phyloP scores from a whole-genome alignment of 2,329 filamentous ascomycete genomes.

The Biscogniauxia marginata region DNA sequence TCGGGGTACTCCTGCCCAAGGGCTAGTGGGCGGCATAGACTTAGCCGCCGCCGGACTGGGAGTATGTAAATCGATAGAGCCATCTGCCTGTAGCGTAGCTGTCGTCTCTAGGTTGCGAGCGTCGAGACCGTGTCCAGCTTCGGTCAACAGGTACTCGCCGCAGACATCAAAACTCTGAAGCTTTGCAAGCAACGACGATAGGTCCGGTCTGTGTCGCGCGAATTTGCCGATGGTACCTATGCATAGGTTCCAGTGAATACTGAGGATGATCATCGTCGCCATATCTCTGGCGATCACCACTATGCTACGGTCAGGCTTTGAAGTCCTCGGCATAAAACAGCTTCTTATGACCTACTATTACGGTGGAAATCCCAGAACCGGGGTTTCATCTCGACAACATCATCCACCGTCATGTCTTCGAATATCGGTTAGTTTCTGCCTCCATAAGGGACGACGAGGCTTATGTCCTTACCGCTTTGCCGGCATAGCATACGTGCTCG shows the following conservation, averaged over 20 bases:
- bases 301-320: not conserved
- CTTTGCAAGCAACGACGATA: constrained; percentile 12
- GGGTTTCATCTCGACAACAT: constrained; percentile 21
- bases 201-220: constrained; percentile 15
- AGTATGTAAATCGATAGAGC: constrained; percentile 25
- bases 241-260: constrained; percentile 35
- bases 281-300: constrained; percentile 18
- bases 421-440: not conserved
- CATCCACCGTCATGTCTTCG: constrained; percentile 16
- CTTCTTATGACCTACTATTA: constrained; percentile 20
- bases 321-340: not conserved
- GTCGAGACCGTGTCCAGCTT: constrained; percentile 40
- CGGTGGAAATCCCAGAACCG: constrained; percentile 28
- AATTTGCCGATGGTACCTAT: constrained; percentile 27
- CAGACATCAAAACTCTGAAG: constrained; percentile 24
- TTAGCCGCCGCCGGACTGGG: constrained; percentile 34
- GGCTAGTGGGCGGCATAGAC: constrained; percentile 28
- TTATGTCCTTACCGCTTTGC: constrained; percentile 8
- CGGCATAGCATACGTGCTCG: constrained; percentile 15
- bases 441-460: not conserved
- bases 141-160: constrained; percentile 39
- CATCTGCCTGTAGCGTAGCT: constrained; percentile 34
- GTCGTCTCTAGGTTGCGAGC: constrained; percentile 39
- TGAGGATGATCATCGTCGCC: constrained; percentile 19
- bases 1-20: constrained; percentile 23